These are phyloP conservation scores for Colletotrichum sojae DNA, from an alignment of 2,329 filamentous ascomycete species.

Conservation along the genomic window DNA sequence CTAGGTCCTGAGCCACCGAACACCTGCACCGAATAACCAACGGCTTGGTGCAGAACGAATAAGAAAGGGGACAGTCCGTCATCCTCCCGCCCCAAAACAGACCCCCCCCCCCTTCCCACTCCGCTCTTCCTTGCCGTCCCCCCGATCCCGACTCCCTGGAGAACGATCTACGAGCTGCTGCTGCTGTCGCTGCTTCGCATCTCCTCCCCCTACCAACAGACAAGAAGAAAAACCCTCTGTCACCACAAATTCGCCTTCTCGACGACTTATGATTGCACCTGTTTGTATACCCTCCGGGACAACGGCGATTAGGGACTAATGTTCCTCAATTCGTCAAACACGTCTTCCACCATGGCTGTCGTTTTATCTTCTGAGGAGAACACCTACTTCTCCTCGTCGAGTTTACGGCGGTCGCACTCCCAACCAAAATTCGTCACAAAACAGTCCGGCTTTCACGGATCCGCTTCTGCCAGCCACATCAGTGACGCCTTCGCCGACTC, in stretches of 20 bases:
- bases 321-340: constrained; percentile 33
- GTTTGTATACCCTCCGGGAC: constrained; percentile 17
- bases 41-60: constrained; percentile 40
- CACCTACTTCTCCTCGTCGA: constrained; percentile 67
- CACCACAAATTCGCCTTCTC: not conserved
- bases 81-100: constrained; percentile 36
- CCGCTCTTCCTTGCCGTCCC: constrained; percentile 23
- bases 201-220: constrained; percentile 14
- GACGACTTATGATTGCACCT: constrained; percentile 34
- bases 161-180: constrained; percentile 32
- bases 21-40: constrained; percentile 40
- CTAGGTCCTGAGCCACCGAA: constrained; percentile 41
- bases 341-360: constrained; percentile 63
- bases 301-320: constrained; percentile 35
- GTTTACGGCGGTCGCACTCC: constrained; percentile 72
- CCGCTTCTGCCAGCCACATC: constrained; percentile 62
- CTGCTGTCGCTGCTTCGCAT: constrained; percentile 12
- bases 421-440: constrained; percentile 68
- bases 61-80: constrained; percentile 38
- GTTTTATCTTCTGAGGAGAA: constrained; percentile 71
- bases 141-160: constrained; percentile 34
- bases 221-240: constrained; percentile 14
- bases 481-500: constrained; percentile 62
- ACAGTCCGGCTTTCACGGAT: constrained; percentile 58
- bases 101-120: constrained; percentile 10